Percentiles rank a stretch among this genome's conserved stretches.
phyloP scores from a whole-genome alignment of 2,329 filamentous ascomycete genomes.

The Botrytis porri region DNA sequence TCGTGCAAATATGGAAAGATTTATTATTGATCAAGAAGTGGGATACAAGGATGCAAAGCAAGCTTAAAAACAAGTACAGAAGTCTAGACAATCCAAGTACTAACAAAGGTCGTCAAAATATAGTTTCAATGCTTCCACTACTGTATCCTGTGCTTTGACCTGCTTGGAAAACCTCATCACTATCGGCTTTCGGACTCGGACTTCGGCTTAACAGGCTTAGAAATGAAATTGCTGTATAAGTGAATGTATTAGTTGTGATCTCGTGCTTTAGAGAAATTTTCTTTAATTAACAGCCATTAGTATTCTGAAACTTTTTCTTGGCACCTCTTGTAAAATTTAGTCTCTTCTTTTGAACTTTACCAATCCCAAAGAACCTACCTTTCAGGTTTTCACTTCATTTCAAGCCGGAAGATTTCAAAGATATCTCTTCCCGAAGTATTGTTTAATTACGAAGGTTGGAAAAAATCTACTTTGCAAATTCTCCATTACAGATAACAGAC shows the following conservation, averaged over 20 bases:
- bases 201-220: not conserved
- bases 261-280: not conserved
- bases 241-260: not conserved
- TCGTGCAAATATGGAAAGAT: not conserved
- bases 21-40: not conserved
- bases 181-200: not conserved
- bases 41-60: not conserved
- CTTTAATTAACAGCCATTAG: not conserved
- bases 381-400: not conserved
- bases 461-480: not conserved
- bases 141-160: not conserved
- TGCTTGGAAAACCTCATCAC: not conserved
- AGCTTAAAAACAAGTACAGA: not conserved
- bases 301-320: not conserved
- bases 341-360: not conserved
- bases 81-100: not conserved
- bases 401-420: not conserved
- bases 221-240: not conserved
- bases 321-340: not conserved
- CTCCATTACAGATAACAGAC: not conserved
- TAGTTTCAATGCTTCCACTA: not conserved
- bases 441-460: too few relatives aligned
- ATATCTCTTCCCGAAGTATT: rapidly evolving
- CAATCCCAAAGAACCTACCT: not conserved
- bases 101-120: not conserved